phyloP scores from a whole-genome alignment of 805 yeast genomes.

The Teunomyces gatunensis region DNA sequence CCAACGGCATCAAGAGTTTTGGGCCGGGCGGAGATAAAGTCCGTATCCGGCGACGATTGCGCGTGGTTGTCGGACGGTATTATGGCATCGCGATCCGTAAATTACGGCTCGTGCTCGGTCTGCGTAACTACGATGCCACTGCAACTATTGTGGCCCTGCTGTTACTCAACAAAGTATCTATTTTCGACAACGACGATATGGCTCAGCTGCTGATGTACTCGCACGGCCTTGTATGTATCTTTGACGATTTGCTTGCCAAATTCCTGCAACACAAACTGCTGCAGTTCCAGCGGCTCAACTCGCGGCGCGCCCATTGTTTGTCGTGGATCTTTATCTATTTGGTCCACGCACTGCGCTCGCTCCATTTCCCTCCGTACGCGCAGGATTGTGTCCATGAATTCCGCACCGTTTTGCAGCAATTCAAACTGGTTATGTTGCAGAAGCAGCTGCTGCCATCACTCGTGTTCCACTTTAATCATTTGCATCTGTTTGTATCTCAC shows the following conservation, averaged over 20 bases:
- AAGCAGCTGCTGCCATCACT: background rate
- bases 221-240: constrained; percentile 19
- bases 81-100: constrained; percentile 12
- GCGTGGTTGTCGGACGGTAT: constrained; percentile 7
- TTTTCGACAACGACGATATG: constrained; percentile 19
- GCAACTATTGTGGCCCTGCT: constrained; percentile 18
- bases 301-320: background rate
- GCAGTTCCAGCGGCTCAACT: background rate
- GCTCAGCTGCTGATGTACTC: constrained; percentile 17
- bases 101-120: constrained; percentile 5
- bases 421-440: background rate
- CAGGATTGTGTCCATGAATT: constrained; percentile 1
- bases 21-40: background rate
- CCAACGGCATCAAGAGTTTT: constrained; percentile 8
- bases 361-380: constrained; percentile 6
- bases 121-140: constrained; percentile 10
- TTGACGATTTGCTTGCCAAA: constrained; percentile 13
- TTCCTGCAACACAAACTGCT: background rate
- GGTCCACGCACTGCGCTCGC: background rate
- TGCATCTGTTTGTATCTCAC: constrained; percentile 8
- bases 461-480: constrained; percentile 11
- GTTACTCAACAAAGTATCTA: constrained; percentile 18
- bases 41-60: background rate
- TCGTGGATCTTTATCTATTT: background rate
- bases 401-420: constrained; percentile 4